These are phyloP conservation scores for Colletotrichum tanaceti DNA, from an alignment of 2,329 filamentous ascomycete species.

Conservation along the genomic window DNA sequence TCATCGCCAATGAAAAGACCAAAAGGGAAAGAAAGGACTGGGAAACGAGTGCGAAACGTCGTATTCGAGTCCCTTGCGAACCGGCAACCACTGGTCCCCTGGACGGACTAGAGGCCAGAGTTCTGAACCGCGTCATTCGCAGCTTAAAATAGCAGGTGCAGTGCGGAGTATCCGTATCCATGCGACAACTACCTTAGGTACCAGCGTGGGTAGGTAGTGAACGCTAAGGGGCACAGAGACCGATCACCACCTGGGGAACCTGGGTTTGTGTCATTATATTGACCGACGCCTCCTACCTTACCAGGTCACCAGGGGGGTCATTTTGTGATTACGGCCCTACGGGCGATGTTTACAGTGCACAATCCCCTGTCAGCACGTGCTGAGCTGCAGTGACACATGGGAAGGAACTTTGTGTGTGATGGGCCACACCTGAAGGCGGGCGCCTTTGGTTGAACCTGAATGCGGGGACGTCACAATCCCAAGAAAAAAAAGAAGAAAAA, in stretches of 20 bases:
- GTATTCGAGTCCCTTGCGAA: conserved; percentile 3
- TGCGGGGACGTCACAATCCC: conserved; percentile 2
- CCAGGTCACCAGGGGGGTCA: neutral
- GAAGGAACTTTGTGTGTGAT: no score
- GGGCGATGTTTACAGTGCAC: neutral
- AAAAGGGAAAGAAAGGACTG: neutral
- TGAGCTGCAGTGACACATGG: conserved; percentile 7
- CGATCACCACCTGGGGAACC: neutral
- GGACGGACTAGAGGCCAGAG: neutral
- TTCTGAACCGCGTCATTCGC: neutral
- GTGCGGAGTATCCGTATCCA: no score
- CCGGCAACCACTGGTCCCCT: neutral
- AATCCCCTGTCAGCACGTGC: conserved; percentile 23
- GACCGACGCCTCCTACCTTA: conserved; percentile 1
- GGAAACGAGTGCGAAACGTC: conserved; percentile 8
- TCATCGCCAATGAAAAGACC: neutral
- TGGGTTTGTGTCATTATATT: conserved; percentile 27
- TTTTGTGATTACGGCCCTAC: conserved; percentile 11
- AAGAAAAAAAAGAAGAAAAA: neutral
- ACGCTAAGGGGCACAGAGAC: neutral
- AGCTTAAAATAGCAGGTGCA: conserved; percentile 7
- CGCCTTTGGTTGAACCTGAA: neutral
- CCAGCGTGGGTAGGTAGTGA: no score
- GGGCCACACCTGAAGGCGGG: neutral
- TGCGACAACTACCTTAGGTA: no score